Evolutionary conservation across 495 filamentous ascomycete genomes (phyloP), one percentile per base, ranked within the genome.

Genomic region (Tuber calosporum): DNA sequence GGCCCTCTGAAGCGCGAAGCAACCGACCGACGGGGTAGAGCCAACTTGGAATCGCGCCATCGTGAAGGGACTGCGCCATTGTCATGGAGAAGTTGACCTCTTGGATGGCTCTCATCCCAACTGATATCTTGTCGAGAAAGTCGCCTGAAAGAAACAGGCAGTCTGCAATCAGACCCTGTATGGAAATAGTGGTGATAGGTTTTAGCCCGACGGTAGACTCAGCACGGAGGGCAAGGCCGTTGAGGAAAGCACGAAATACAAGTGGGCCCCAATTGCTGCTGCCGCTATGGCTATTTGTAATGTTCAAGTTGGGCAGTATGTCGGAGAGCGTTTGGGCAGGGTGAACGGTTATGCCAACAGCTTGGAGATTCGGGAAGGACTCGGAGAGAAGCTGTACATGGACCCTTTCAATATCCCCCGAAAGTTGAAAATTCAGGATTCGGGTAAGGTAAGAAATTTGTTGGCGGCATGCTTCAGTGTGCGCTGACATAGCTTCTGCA

Each of bases 251-350:
- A 13, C 53, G 53, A 34, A 62, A 62, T 15, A 62, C 53, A 34
- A 62, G 53, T 34, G 53, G 53, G 13, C 53, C 53, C 53, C 53
- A 62, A 62, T 62, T 62, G 53, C 53, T 62, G 19, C 53, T 62
- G 26, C 53, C 53, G 53, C 26, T 62, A 17, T 34, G 30, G 13
- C 26, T 62, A 17, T 13, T 62, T 13, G 53, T 62, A 62, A 62
- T 62, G 30, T 62, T 34, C 30, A 62, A 34, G 53, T 62, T 62
- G 26, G 53, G 53, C 30, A 62, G 26, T 62, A 62, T 62, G 53
- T 62, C 30, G 4, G 53, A 62, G 53, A 62, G 30, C 11, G 53
- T 62, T 34, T 62, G 53, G 53, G 53, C 53, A 62, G 53, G 53
- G 53, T 62, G 53, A 34, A 62, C 53, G 13, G 53, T 62, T 26